Conservation (phyloP, 208 protist species). For the Naegleria lovaniensis region DNA sequence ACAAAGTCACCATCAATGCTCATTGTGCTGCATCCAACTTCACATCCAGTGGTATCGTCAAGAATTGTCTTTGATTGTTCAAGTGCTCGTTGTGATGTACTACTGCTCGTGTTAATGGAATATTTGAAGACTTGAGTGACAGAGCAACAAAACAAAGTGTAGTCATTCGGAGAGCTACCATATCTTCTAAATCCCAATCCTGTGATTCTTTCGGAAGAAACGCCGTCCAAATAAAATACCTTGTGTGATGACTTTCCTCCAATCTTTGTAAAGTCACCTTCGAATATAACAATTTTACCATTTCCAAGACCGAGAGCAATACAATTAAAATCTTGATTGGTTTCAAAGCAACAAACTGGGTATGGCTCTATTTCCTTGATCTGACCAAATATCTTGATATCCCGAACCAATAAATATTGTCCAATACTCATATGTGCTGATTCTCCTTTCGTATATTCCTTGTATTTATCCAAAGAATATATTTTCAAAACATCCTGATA, state of each 20-base stretch:
- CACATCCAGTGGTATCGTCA: slow-evolving; percentile 3
- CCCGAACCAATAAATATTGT: background rate
- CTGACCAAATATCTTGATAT: slow-evolving; percentile 12
- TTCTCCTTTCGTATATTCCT: background rate
- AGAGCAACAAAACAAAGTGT: slow-evolving; percentile 38
- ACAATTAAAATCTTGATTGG: slow-evolving; percentile 66
- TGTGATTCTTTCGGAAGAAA: slow-evolving; percentile 22
- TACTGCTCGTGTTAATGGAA: slow-evolving; percentile 19
- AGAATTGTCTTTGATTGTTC: slow-evolving; percentile 8
- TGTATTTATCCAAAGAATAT: background rate
- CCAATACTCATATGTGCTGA: background rate
- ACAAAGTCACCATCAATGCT: slow-evolving; percentile 16
- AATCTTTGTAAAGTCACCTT: slow-evolving; percentile 19
- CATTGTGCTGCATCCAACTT: slow-evolving; percentile 17
- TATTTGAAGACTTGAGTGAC: slow-evolving; percentile 7
- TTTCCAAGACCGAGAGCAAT: slow-evolving; percentile 70
- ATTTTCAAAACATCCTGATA: slow-evolving; percentile 14
- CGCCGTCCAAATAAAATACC: background rate
- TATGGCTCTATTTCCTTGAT: slow-evolving; percentile 30
- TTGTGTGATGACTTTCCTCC: slow-evolving; percentile 23
- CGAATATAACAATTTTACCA: slow-evolving; percentile 64
- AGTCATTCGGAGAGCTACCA: slow-evolving; percentile 37
- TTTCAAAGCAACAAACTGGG: slow-evolving; percentile 66
- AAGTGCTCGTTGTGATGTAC: background rate
- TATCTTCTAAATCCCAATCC: slow-evolving; percentile 26